Conservation (phyloP, 208 protist genomes). For the Trypanosoma congolense region DNA sequence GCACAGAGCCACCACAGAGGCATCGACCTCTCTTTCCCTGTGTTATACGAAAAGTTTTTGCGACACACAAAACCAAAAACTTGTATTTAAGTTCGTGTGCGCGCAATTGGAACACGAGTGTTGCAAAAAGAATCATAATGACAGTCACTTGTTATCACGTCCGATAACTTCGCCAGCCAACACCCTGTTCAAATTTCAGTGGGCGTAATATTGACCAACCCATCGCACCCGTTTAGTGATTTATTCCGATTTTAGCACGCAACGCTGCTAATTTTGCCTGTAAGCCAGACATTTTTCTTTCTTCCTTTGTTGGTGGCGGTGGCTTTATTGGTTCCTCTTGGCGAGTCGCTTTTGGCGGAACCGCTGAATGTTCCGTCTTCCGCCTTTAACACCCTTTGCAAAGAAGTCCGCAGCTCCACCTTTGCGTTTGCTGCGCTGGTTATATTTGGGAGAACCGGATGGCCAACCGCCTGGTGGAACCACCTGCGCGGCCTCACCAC, state of each 20-base stretch:
- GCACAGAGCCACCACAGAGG: too few relatives aligned
- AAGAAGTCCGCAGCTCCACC: not conserved
- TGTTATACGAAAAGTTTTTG: too few relatives aligned
- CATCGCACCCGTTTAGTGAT: too few relatives aligned
- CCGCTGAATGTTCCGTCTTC: slow-evolving; percentile 4
- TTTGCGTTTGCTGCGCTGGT: slow-evolving; percentile 7
- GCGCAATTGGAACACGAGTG: too few relatives aligned
- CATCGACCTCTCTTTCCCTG: too few relatives aligned
- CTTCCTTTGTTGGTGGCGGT: slow-evolving; percentile 63
- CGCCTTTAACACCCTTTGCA: not conserved
- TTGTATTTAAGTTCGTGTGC: too few relatives aligned
- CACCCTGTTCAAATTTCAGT: too few relatives aligned
- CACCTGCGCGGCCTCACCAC: not conserved
- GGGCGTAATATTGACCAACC: too few relatives aligned
- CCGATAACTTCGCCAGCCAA: too few relatives aligned
- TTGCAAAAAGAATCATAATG: too few relatives aligned
- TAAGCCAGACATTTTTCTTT: slow-evolving; percentile 73
- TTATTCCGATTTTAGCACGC: slow-evolving; percentile 70
- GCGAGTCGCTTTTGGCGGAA: not conserved
- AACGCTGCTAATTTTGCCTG: slow-evolving; percentile 79
- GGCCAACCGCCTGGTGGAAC: not conserved
- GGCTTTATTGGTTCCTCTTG: slow-evolving; percentile 11
- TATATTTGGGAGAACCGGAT: not conserved
- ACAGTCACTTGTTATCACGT: too few relatives aligned
- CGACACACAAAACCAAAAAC: too few relatives aligned